Conservation (phyloP, 768 basidiomycete species). For the Cubamyces sp. region DNA sequence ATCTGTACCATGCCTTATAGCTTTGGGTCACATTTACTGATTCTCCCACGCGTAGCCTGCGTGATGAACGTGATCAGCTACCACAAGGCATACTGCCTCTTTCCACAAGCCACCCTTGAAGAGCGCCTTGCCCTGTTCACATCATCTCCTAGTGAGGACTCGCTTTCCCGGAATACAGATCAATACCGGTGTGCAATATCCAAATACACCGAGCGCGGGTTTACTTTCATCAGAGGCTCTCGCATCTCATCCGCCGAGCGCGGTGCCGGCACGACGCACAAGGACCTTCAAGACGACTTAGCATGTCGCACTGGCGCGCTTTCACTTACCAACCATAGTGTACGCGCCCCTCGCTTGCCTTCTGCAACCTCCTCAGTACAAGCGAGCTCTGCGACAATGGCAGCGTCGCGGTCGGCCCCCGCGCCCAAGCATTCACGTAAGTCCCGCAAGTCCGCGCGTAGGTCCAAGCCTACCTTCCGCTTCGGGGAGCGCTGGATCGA, state of each 20-base stretch:
- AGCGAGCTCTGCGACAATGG: background rate
- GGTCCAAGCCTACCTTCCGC: conserved; percentile 12
- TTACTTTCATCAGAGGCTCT: conserved; percentile 31
- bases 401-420: background rate
- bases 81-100: conserved; percentile 45
- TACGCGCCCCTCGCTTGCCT: too few species aligned
- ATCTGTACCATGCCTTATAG: conserved; percentile 30
- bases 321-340: background rate
- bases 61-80: conserved; percentile 50
- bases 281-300: too few species aligned
- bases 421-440: background rate
- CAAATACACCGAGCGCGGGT: conserved; percentile 46
- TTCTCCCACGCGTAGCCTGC: conserved; percentile 39
- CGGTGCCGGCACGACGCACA: background rate
- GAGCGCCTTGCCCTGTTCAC: conserved; percentile 28
- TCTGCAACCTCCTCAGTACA: background rate
- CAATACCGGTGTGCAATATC: conserved; percentile 16
- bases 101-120: conserved; percentile 46
- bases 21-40: conserved; percentile 25
- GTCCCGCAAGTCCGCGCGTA: background rate
- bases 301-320: too few species aligned
- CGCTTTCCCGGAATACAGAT: background rate
- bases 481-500: conserved; percentile 22
- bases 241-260: background rate
- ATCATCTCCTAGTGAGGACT: conserved; percentile 7